phyloP scores from a whole-genome alignment of 2,329 filamentous ascomycete genomes.

The Domatiomyces catenatus region DNA sequence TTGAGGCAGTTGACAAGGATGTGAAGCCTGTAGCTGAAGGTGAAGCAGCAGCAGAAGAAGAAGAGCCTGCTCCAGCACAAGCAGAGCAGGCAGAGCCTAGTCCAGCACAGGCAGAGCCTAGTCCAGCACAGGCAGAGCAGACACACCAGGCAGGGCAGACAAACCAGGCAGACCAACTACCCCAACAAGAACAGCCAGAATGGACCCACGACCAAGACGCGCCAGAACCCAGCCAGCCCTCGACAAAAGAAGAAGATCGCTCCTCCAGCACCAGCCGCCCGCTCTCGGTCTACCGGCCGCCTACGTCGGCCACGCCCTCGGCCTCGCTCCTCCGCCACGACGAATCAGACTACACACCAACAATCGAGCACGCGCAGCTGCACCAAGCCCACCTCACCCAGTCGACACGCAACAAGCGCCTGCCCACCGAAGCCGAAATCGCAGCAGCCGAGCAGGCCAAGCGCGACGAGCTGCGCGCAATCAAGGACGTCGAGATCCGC shows the following conservation, averaged over 20 bases:
- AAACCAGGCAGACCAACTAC: conserved; percentile 1
- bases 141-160: too few species aligned
- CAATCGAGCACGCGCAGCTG: conserved; percentile 71
- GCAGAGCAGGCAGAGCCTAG: neutral
- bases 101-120: neutral
- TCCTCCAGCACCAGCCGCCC: conserved; percentile 26
- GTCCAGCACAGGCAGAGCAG: neutral
- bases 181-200: conserved; percentile 1
- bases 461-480: conserved; percentile 47
- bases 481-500: conserved; percentile 57
- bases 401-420: conserved; percentile 61
- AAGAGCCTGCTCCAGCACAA: conserved; percentile 5
- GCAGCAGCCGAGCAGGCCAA: conserved; percentile 52
- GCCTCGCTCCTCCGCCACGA: conserved; percentile 54
- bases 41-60: conserved; percentile 15
- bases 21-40: conserved; percentile 35
- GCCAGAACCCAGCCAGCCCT: conserved; percentile 5
- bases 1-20: conserved; percentile 22
- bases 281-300: conserved; percentile 63
- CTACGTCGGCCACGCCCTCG: conserved; percentile 52
- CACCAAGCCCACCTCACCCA: conserved; percentile 59
- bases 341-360: conserved; percentile 65
- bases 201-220: neutral
- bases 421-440: conserved; percentile 70
- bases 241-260: conserved; percentile 2